Base-by-base conservation (phyloP, 108 stramenopile species). In the Stephanodiscus minutulus region DNA sequence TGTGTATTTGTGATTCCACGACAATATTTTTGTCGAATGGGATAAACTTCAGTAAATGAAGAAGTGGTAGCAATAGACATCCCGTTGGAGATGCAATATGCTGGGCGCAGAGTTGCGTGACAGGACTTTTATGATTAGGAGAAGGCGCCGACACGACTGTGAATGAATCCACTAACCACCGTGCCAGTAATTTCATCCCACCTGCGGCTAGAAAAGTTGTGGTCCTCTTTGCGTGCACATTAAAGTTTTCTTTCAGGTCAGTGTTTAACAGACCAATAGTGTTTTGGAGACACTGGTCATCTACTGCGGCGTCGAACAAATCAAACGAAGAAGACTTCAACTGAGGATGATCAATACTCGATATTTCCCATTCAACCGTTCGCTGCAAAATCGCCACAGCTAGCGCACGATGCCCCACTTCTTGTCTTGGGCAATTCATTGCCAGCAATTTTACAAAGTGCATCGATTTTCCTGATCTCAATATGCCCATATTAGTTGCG, bases 11-110 rank as follows among this genome's bases (percentile, higher is more conserved):
- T 5, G 76, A 77, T 70, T 62, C 68, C 21, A 77, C 48, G n/a
- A 77, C 50, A 58, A 77, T 39, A 9, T 70, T 63, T 70, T 77
- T 77, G 39, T 77, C 63, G 48, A 77, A 77, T 52, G 76, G 76
- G 20, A 77, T 77, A 5, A 69, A 70, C 50, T 60, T 56, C 22
- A 77, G 64, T 41, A 77, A 59, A 37, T 64, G 44, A 25, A 77
- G 64, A 41, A 77, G 54, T 43, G 76, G 76, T 46, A 77, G 24
- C 35, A 77, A 33, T 7, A 77, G 56, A 47, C 64, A 39, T 29
- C 76, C 76, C 13, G 76, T 77, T 60, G 69, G 58, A 44, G 76
- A 70, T 57, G 56, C 64, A 11, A 58, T 24, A 58, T 55, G 68
- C 17, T 21, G 35, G n/a, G 29, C 27, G 10, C 28, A 13, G 4